Evolutionary conservation across 169 alveolate species (phyloP), one percentile per base, ranked within the genome.

Genomic region (Eimeria sp.): DNA sequence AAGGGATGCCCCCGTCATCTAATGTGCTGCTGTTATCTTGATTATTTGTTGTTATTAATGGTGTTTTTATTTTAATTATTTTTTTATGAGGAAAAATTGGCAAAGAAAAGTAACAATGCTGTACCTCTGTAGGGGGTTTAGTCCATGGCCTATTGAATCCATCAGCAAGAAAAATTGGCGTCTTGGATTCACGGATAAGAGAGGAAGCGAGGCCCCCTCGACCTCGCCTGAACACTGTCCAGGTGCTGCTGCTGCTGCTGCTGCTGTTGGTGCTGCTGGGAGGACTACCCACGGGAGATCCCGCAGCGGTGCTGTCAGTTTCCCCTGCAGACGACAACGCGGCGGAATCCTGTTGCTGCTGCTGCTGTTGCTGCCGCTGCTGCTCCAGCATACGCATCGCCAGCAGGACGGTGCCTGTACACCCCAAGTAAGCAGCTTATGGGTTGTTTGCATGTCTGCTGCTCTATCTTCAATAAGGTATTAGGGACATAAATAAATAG

Each of bases 181-280:
- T 63, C 61, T 2, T 45, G 6, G 47, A 11, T n/a, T 76, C 87
- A 9, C 87, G 25, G 16, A 43, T 76, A 6, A 13, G 49, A 4
- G 49, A 11, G 4, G 49, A 72, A 27, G 47, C n/a, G 49, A 40
- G 16, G 49, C 47, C 45, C 49, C 51, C n/a, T 27, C 49, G 11
- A 13, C 30, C 87, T 11, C 61, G 18, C 87, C 30, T 16, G 20
- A 76, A 34, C 30, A 76, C 87, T 13, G 87, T 76, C 87, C 87
- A 76, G 61, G 10, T 40, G 61, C 87, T 76, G 87, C 87, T 34
- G n/a, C 27, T 61, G n/a, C n/a, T 61, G 70, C 70, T 61, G 70
- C 70, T 61, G 70, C 70, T 61, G 70, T 25, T 54, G 63, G 5
- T 54, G 63, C 18, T 9, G 65, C 65, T 43, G 45, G 25, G 61